These are phyloP conservation scores for Cynara cardunculus DNA, from an alignment of 129 eudicot genomes.

Conservation along the genomic window DNA sequence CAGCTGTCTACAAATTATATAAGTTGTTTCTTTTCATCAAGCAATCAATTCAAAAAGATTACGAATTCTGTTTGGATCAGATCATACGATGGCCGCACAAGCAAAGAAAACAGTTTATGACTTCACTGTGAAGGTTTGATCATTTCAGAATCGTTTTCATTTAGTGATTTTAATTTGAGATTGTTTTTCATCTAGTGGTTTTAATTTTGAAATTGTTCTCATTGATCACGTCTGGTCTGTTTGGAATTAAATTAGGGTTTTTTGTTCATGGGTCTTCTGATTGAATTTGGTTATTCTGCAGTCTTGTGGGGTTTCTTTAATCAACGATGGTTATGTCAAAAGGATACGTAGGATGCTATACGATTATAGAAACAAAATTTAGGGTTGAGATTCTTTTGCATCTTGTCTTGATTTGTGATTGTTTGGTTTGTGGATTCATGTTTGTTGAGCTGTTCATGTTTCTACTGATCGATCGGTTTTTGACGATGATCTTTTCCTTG, in stretches of 20 bases:
- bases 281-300: background rate
- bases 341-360: background rate
- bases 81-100: constrained; percentile 55
- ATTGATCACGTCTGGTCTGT: background rate
- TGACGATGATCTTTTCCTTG: background rate
- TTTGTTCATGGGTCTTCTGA: background rate
- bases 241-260: background rate
- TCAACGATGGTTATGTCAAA: background rate
- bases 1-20: constrained; percentile 1
- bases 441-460: no score
- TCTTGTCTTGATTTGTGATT: constrained; percentile 15
- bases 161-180: background rate
- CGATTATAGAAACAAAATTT: background rate
- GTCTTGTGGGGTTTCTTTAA: background rate
- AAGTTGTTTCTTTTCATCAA: constrained; percentile 4
- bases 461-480: background rate
- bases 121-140: constrained; percentile 79
- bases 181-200: background rate
- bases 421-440: background rate
- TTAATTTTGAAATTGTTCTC: no score
- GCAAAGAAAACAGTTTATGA: constrained; percentile 64
- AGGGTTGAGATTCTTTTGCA: constrained; percentile 3
- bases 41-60: constrained; percentile 11
- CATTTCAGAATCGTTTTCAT: background rate
- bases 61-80: constrained; percentile 22